Conservation (phyloP, 768 basidiomycete genomes). For the Leccinum subtestaceum region DNA sequence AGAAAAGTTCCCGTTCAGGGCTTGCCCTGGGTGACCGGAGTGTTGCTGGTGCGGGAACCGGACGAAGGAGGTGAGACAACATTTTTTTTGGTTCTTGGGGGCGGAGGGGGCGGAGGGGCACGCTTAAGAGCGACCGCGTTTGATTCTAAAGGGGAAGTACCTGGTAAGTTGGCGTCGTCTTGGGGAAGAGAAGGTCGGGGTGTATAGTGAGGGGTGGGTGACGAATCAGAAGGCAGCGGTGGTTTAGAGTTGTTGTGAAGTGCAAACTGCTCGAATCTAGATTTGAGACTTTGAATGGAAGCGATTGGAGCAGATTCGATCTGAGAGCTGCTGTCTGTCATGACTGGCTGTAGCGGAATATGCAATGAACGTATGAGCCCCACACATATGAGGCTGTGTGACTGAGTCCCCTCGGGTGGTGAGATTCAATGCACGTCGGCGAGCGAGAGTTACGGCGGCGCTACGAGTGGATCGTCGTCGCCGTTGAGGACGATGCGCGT, state of each 20-base stretch:
- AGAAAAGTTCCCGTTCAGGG: slow-evolving; percentile 14
- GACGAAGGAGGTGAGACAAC: slow-evolving; percentile 49
- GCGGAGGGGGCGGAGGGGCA: slow-evolving; percentile 60
- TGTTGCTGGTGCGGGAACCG: slow-evolving; percentile 41
- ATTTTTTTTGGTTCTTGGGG: slow-evolving; percentile 33
- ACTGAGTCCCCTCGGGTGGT: neutral
- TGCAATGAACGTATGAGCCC: slow-evolving; percentile 1
- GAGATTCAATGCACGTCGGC: neutral
- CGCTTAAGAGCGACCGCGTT: slow-evolving; percentile 41
- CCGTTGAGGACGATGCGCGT: slow-evolving; percentile 11
- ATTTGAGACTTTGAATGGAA: slow-evolving; percentile 67
- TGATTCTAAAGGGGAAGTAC: slow-evolving; percentile 43
- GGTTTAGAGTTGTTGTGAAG: slow-evolving; percentile 30
- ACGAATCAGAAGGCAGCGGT: slow-evolving; percentile 28
- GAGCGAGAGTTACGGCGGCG: neutral
- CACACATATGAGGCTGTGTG: slow-evolving; percentile 4
- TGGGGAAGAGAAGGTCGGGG: slow-evolving; percentile 34
- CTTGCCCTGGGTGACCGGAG: slow-evolving; percentile 21
- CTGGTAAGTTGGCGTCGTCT: slow-evolving; percentile 8
- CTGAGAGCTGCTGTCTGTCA: slow-evolving; percentile 21
- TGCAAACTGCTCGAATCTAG: slow-evolving; percentile 69
- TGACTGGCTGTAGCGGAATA: neutral
- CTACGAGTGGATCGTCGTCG: neutral
- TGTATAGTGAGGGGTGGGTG: slow-evolving; percentile 40
- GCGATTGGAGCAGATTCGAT: slow-evolving; percentile 55